Conservation (phyloP, 305 asterid genomes). For the Rubia occidens region DNA sequence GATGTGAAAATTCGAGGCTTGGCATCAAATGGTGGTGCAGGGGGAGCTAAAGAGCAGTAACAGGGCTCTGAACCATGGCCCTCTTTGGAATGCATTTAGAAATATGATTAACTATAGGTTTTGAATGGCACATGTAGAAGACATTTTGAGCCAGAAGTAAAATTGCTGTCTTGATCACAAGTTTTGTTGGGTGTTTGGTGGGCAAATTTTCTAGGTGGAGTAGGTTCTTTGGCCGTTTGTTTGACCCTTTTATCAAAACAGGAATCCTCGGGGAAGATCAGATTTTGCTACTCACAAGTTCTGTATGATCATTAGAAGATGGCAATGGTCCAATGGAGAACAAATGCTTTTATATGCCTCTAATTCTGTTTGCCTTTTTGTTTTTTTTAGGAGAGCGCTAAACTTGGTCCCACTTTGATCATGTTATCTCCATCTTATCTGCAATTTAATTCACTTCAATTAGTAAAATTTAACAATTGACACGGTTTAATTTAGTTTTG, state of each 20-base stretch:
- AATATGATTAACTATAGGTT: background rate
- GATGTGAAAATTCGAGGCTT: conserved; percentile 90
- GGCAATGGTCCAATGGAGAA: background rate
- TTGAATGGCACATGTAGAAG: background rate
- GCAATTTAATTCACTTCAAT: no score
- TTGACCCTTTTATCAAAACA: background rate
- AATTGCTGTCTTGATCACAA: background rate
- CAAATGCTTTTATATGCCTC: background rate
- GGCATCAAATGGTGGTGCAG: conserved; percentile 28
- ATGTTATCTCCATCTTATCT: no score
- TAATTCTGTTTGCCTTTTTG: no score
- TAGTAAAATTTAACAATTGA: no score
- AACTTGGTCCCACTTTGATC: no score
- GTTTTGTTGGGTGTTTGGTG: background rate
- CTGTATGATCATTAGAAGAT: background rate
- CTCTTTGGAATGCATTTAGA: background rate
- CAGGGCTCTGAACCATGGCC: conserved; percentile 10
- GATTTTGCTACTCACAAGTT: background rate
- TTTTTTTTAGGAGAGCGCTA: no score
- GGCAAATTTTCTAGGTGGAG: background rate
- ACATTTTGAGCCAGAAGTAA: background rate
- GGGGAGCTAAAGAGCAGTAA: conserved; percentile 23
- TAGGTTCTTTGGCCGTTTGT: background rate
- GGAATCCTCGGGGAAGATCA: background rate
- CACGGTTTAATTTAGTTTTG: no score